Conservation (phyloP, 2,329 filamentous ascomycete genomes). For the Pyrenophora seminiperda region DNA sequence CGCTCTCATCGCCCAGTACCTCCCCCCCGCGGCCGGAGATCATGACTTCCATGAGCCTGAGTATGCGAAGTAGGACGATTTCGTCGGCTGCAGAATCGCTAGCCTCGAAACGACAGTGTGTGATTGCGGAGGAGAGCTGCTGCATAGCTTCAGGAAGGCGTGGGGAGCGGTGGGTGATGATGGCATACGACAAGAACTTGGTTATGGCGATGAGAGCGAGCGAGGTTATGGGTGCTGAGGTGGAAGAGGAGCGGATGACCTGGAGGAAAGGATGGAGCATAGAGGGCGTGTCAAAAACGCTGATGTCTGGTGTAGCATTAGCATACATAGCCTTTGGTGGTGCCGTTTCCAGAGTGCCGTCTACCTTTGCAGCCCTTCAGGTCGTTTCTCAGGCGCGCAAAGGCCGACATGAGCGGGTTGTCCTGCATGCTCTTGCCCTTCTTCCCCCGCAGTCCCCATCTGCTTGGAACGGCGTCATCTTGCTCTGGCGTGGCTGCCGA, state of each 20-base stretch:
- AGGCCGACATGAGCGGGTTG: constrained; percentile 93
- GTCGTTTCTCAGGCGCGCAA: constrained; percentile 86
- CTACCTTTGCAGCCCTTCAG: constrained; percentile 81
- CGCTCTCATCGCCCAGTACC: constrained; percentile 94
- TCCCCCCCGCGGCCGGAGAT: constrained; percentile 91
- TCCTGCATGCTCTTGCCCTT: constrained; percentile 97
- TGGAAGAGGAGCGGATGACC: constrained; percentile 94
- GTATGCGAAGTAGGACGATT: constrained; percentile 89
- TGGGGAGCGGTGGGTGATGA: constrained; percentile 83
- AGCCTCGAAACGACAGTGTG: constrained; percentile 95
- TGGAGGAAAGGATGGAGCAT: constrained; percentile 93
- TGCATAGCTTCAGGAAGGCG: constrained; percentile 92
- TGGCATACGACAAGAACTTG: constrained; percentile 95
- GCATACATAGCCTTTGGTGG: constrained; percentile 16
- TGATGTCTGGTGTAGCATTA: constrained; percentile 67
- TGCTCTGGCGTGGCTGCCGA: constrained; percentile 46
- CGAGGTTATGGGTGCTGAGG: constrained; percentile 93
- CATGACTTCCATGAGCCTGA: constrained; percentile 98
- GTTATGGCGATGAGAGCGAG: constrained; percentile 90
- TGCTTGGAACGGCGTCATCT: constrained; percentile 70
- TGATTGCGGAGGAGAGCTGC: constrained; percentile 89
- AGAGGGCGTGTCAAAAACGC: constrained; percentile 83
- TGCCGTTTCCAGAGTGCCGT: constrained; percentile 12
- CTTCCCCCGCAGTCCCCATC: constrained; percentile 93
- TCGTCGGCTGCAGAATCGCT: constrained; percentile 95